Evolutionary conservation across 495 filamentous ascomycete species (phyloP).

Genomic region (Aspergillus sparsus): DNA sequence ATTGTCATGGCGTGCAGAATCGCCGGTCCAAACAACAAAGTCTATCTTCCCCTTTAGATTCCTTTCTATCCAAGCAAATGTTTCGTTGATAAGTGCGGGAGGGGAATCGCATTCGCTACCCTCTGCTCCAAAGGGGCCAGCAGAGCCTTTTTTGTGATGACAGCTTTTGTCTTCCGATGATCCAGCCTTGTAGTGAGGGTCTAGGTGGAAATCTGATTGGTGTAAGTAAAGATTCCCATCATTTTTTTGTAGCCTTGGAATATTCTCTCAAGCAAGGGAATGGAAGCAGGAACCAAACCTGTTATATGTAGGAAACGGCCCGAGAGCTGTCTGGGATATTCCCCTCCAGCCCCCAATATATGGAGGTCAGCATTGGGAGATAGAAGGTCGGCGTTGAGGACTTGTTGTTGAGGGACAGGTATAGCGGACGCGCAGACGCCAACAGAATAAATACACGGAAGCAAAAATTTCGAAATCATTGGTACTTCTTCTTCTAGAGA

Average conservation of each 20-base stretch:
- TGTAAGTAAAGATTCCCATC: neutral
- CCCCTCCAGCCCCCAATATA: neutral
- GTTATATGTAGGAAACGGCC: conserved; percentile 95
- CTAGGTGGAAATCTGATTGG: conserved; percentile 79
- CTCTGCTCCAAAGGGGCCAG: conserved; percentile 80
- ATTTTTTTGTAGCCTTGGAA: neutral
- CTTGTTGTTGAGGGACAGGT: conserved; percentile 22
- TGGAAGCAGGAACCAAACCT: conserved; percentile 53
- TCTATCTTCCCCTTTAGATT: conserved; percentile 83
- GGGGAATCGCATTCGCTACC: conserved; percentile 89
- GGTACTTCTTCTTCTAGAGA: conserved; percentile 12
- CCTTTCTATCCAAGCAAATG: conserved; percentile 87
- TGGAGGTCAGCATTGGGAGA: neutral
- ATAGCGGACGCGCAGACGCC: conserved; percentile 20
- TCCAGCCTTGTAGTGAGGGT: conserved; percentile 77
- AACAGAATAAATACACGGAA: conserved; percentile 16
- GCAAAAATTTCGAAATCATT: conserved; percentile 23
- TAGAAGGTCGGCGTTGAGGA: conserved; percentile 10
- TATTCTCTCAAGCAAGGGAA: neutral
- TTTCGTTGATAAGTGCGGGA: conserved; percentile 75
- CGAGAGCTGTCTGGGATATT: conserved; percentile 25
- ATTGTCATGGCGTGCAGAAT: conserved; percentile 93
- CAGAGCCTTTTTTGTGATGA: conserved; percentile 74
- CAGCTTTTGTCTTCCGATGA: conserved; percentile 71
- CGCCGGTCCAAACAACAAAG: conserved; percentile 97